These are phyloP conservation scores for Gossypium trilobum DNA, from an alignment of 441 rosid species.

Conservation along the genomic window DNA sequence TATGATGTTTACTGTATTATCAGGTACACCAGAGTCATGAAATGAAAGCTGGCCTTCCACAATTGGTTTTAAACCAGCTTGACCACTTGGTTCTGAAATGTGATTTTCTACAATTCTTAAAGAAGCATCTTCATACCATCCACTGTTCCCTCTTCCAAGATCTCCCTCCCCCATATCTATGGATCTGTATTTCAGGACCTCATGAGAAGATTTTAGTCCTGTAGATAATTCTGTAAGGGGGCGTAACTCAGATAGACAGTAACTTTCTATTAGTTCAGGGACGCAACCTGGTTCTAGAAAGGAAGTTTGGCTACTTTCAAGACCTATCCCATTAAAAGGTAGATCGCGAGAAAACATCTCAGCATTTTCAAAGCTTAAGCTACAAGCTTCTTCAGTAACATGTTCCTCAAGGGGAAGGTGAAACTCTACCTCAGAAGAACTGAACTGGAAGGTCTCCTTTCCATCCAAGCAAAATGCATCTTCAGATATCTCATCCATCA, in stretches of 20 bases:
- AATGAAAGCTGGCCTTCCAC: constrained; percentile 39
- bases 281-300: constrained; percentile 35
- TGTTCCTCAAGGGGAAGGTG: constrained; percentile 32
- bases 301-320: constrained; percentile 48
- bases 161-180: constrained; percentile 31
- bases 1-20: constrained; percentile 35
- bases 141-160: constrained; percentile 48
- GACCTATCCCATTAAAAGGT: constrained; percentile 32
- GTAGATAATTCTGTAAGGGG: constrained; percentile 49
- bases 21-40: constrained; percentile 24
- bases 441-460: constrained; percentile 29
- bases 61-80: constrained; percentile 35
- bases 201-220: constrained; percentile 37
- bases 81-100: constrained; percentile 55
- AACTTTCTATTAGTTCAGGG: constrained; percentile 81
- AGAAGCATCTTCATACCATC: constrained; percentile 73
- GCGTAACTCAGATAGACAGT: constrained; percentile 54
- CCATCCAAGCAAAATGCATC: constrained; percentile 59
- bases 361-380: constrained; percentile 30
- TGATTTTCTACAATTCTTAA: constrained; percentile 71
- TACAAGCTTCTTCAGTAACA: constrained; percentile 37
- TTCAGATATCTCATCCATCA: constrained; percentile 80
- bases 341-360: constrained; percentile 31
- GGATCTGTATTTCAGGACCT: constrained; percentile 24
- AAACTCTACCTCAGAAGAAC: constrained; percentile 35